A percentile compares a stretch with the other conserved stretches of the same genome.
These are phyloP conservation scores for Funneliformis geosporum DNA, from an alignment of 192 early-diverging fungal genomes.

Conservation along the genomic window DNA sequence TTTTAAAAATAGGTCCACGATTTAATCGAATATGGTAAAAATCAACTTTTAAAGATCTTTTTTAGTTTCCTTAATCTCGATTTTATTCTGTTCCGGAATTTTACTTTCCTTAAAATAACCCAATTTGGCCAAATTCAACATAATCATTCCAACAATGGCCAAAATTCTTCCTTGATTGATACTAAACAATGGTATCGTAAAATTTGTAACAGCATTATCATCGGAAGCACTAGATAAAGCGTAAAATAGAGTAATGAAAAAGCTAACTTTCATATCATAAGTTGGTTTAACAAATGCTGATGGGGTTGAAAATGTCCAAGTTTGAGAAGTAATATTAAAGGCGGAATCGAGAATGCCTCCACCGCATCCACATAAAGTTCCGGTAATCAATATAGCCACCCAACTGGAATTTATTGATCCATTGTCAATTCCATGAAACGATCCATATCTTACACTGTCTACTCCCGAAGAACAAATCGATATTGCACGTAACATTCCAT, in stretches of 20 bases:
- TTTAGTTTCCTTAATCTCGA: not conserved
- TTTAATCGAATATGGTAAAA: too few relatives aligned
- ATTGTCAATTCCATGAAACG: not conserved
- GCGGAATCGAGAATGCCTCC: not conserved
- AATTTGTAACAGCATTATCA: not conserved
- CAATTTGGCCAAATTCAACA: not conserved
- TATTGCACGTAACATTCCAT: not conserved
- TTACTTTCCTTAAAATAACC: not conserved
- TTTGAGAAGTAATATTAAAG: constrained; percentile 4
- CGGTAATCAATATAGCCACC: constrained; percentile 23
- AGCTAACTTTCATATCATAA: constrained; percentile 25
- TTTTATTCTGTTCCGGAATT: not conserved
- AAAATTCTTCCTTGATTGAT: constrained; percentile 15
- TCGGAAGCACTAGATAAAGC: not conserved
- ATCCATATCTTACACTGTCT: not conserved
- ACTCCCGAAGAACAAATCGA: constrained; percentile 12
- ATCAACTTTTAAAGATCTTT: too few relatives aligned
- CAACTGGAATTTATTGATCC: constrained; percentile 18
- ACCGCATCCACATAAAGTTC: constrained; percentile 24
- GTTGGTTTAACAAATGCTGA: constrained; percentile 7
- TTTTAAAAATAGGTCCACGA: too few relatives aligned
- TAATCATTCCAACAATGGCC: not conserved
- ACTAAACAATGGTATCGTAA: not conserved
- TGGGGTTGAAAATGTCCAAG: constrained; percentile 10
- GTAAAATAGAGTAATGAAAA: constrained; percentile 19